Evolutionary conservation across 306 rosid genomes (phyloP).

Genomic region (Alnus glutinosa): DNA sequence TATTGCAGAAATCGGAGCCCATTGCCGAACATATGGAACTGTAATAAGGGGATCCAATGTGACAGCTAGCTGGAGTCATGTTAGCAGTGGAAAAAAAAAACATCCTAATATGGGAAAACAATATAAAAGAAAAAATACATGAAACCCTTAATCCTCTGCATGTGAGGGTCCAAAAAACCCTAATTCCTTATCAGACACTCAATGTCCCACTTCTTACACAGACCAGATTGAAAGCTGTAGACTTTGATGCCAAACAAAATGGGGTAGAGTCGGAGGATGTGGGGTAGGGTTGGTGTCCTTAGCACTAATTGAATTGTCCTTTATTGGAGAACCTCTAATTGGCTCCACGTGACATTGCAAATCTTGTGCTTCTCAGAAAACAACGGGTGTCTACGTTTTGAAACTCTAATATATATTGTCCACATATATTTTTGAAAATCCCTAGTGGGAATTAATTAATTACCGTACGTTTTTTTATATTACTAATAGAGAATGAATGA

Average conservation of each 20-base stretch:
- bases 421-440: neutral
- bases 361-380: constrained; percentile 30
- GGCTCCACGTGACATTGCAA: constrained; percentile 39
- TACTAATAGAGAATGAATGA: neutral
- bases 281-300: constrained; percentile 39
- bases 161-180: constrained; percentile 38
- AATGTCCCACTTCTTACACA: constrained; percentile 37
- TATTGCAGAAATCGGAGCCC: constrained; percentile 15
- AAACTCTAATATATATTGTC: neutral
- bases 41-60: constrained; percentile 38
- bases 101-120: neutral
- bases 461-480: too few species aligned
- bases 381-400: constrained; percentile 17
- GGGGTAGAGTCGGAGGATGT: constrained; percentile 27
- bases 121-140: neutral
- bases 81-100: neutral
- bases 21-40: constrained; percentile 15
- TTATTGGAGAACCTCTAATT: constrained; percentile 37
- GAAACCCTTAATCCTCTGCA: constrained; percentile 4
- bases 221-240: constrained; percentile 39
- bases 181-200: constrained; percentile 34
- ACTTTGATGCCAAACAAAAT: constrained; percentile 36
- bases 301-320: constrained; percentile 52
- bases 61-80: constrained; percentile 21
- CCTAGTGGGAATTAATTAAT: neutral